Evolutionary conservation across 2,329 filamentous ascomycete genomes (phyloP).

Genomic region (Capronia coronata): DNA sequence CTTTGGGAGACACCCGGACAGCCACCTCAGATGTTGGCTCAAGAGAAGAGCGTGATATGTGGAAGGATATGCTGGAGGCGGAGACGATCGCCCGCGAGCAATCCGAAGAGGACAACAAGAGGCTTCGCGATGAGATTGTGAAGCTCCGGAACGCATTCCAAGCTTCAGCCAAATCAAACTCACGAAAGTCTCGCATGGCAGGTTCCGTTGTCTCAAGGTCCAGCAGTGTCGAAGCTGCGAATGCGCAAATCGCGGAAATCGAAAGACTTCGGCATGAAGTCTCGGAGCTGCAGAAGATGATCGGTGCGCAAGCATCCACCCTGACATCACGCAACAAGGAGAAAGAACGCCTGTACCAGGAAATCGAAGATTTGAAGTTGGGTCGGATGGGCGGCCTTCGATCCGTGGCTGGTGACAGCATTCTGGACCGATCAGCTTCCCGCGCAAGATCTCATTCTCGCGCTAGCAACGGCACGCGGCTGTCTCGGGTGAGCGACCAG

Average conservation of each 20-base stretch:
- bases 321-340: conserved; percentile 91
- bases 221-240: conserved; percentile 41
- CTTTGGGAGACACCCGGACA: conserved; percentile 49
- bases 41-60: conserved; percentile 62
- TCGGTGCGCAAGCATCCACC: conserved; percentile 95
- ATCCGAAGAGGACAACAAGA: conserved; percentile 79
- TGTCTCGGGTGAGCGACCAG: conserved; percentile 61
- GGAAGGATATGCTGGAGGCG: conserved; percentile 89
- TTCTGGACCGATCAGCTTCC: conserved; percentile 89
- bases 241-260: conserved; percentile 59
- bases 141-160: conserved; percentile 50
- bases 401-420: conserved; percentile 70
- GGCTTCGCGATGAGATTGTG: conserved; percentile 75
- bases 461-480: conserved; percentile 60
- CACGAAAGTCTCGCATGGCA: conserved; percentile 33
- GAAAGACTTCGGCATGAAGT: conserved; percentile 86
- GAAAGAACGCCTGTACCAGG: conserved; percentile 88
- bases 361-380: conserved; percentile 94
- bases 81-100: conserved; percentile 86
- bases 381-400: conserved; percentile 61
- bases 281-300: conserved; percentile 80
- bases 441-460: conserved; percentile 71
- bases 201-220: conserved; percentile 38
- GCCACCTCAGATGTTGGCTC: conserved; percentile 46
- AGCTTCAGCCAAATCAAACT: conserved; percentile 30